Percentiles rank a stretch among this genome's conserved stretches.
These are phyloP conservation scores for Ogataea pilisensis DNA, from an alignment of 805 yeast genomes.

Conservation along the genomic window DNA sequence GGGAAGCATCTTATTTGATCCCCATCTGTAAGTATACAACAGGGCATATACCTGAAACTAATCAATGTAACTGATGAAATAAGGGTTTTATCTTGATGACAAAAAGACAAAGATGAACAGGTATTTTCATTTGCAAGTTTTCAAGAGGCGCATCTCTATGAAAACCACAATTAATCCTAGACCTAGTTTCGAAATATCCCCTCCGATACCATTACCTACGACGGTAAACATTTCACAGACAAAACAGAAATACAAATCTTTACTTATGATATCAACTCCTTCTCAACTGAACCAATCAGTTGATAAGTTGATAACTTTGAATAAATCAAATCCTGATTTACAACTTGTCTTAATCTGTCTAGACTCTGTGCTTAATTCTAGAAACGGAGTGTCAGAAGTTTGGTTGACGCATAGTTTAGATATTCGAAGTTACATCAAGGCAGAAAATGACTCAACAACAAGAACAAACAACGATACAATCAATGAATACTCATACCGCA, in stretches of 20 bases:
- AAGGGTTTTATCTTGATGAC: no score
- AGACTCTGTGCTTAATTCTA: conserved; percentile 24
- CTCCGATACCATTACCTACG: no score
- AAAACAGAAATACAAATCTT: conserved; percentile 9
- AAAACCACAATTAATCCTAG: conserved; percentile 23
- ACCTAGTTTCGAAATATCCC: background rate
- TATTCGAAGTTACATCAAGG: conserved; percentile 5
- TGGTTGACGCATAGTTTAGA: conserved; percentile 22
- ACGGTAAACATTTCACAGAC: background rate
- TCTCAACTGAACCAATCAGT: conserved; percentile 20
- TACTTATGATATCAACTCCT: conserved; percentile 29
- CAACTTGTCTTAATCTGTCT: conserved; percentile 24
- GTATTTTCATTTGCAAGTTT: background rate
- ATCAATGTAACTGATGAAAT: background rate
- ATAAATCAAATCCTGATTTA: conserved; percentile 6
- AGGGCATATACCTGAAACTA: background rate
- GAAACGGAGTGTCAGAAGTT: conserved; percentile 26
- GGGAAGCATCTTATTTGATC: no score
- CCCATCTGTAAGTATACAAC: no score
- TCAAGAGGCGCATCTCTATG: conserved; percentile 8
- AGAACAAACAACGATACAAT: background rate
- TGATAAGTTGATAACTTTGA: conserved; percentile 9
- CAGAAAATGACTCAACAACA: background rate
- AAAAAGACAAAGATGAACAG: background rate
- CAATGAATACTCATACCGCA: background rate